Evolutionary conservation across 1,139 yeast species (phyloP).

Genomic region (Saccharomyces hybrid): DNA sequence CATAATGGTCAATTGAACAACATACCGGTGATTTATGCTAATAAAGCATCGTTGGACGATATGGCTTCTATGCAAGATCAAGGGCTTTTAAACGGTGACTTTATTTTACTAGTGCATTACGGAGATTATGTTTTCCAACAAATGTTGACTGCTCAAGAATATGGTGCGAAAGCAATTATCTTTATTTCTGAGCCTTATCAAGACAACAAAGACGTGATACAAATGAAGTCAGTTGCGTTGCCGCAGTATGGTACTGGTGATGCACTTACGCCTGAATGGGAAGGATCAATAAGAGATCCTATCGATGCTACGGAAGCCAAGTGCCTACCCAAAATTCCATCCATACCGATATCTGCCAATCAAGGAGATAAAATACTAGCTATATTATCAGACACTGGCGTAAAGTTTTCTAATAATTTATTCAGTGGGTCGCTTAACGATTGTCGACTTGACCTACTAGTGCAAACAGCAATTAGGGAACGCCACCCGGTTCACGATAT

Average conservation of each 20-base stretch:
- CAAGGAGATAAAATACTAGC: slow-evolving; percentile 52
- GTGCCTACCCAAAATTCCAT: slow-evolving; percentile 59
- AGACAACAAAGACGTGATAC: slow-evolving; percentile 41
- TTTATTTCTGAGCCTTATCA: slow-evolving; percentile 34
- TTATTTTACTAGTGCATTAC: slow-evolving; percentile 55
- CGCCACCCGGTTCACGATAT: slow-evolving; percentile 73
- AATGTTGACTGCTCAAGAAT: slow-evolving; percentile 44
- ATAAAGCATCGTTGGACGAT: slow-evolving; percentile 59
- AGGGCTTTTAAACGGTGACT: slow-evolving; percentile 34
- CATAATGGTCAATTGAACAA: slow-evolving; percentile 51
- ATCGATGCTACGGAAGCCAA: slow-evolving; percentile 41
- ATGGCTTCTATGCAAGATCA: slow-evolving; percentile 38
- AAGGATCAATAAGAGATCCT: slow-evolving; percentile 35
- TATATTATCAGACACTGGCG: slow-evolving; percentile 34
- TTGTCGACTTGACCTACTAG: slow-evolving; percentile 34
- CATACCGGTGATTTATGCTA: slow-evolving; percentile 45
- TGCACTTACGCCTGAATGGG: slow-evolving; percentile 69
- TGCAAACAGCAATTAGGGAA: slow-evolving; percentile 45
- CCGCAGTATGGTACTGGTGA: slow-evolving; percentile 71
- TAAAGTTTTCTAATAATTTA: slow-evolving; percentile 34
- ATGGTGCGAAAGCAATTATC: slow-evolving; percentile 49
- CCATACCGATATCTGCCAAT: slow-evolving; percentile 66
- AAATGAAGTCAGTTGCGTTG: slow-evolving; percentile 58
- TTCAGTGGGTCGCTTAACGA: slow-evolving; percentile 32
- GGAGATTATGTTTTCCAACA: slow-evolving; percentile 51